These are phyloP conservation scores for Flaveria ramosissima DNA, from an alignment of 129 eudicot species.

Conservation along the genomic window DNA sequence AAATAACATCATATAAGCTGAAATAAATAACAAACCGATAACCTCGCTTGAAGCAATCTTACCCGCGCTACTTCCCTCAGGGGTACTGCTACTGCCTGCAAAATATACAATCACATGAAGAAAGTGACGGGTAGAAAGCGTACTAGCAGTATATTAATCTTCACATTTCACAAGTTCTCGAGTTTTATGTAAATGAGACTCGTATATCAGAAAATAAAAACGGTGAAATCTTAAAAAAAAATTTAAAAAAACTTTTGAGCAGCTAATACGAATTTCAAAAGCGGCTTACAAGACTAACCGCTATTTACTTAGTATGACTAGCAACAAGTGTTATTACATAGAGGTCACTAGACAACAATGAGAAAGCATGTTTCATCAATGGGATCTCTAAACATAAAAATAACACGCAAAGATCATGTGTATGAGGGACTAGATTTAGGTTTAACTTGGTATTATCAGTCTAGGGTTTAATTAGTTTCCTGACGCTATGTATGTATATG, in stretches of 20 bases:
- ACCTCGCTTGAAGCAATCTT: conserved; percentile 42
- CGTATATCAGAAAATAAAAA: neutral
- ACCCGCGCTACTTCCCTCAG: conserved; percentile 28
- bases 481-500: no score
- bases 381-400: neutral
- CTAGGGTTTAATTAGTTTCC: neutral
- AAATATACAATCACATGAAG: neutral
- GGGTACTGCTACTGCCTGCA: conserved; percentile 28
- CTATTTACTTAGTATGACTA: neutral
- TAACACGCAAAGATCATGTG: neutral
- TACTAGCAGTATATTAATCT: neutral
- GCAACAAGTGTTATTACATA: no score
- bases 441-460: neutral
- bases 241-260: neutral
- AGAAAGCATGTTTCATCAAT: neutral
- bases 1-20: conserved; percentile 37
- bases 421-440: neutral
- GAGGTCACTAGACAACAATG: neutral
- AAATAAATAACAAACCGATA: conserved; percentile 35
- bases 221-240: neutral
- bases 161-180: neutral
- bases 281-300: neutral
- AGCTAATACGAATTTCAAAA: neutral
- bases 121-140: neutral
- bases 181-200: neutral